A percentile compares a stretch with the other conserved stretches of the same genome.
Conservation (phyloP, 2,329 filamentous ascomycete species). For the Aspergillus sp. region DNA sequence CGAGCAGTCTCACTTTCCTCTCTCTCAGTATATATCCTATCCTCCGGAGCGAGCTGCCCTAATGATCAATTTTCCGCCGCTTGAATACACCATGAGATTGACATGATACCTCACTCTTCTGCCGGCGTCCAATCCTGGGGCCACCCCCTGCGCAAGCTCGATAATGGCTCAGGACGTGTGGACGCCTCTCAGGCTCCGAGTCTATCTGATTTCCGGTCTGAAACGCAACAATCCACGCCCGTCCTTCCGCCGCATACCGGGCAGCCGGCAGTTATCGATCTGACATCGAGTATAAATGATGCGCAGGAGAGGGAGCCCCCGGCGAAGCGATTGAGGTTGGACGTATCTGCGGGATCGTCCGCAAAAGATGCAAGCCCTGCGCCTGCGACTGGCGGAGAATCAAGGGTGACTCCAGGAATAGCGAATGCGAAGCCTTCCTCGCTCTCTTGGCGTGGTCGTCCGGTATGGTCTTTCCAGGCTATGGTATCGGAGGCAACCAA, state of each 20-base stretch:
- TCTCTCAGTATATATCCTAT: not conserved
- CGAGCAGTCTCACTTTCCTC: not conserved
- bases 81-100: conserved; percentile 38
- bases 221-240: conserved; percentile 26
- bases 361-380: conserved; percentile 23
- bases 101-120: conserved; percentile 44
- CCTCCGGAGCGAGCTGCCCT: not conserved
- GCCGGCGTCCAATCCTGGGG: conserved; percentile 41
- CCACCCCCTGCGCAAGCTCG: conserved; percentile 33
- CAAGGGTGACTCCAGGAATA: conserved; percentile 28
- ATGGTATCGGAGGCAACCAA: conserved; percentile 35
- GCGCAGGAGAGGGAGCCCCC: conserved; percentile 37
- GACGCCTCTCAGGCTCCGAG: conserved; percentile 26
- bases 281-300: conserved; percentile 32
- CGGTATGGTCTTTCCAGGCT: conserved; percentile 42
- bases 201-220: conserved; percentile 24
- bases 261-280: conserved; percentile 37
- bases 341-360: conserved; percentile 26
- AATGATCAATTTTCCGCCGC: conserved; percentile 25
- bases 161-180: conserved; percentile 29
- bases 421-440: conserved; percentile 28
- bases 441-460: conserved; percentile 36
- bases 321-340: conserved; percentile 37
- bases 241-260: conserved; percentile 23
- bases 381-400: conserved; percentile 25